Conservation (phyloP, 2,329 filamentous ascomycete genomes). For the Paracamarosporium sp. region DNA sequence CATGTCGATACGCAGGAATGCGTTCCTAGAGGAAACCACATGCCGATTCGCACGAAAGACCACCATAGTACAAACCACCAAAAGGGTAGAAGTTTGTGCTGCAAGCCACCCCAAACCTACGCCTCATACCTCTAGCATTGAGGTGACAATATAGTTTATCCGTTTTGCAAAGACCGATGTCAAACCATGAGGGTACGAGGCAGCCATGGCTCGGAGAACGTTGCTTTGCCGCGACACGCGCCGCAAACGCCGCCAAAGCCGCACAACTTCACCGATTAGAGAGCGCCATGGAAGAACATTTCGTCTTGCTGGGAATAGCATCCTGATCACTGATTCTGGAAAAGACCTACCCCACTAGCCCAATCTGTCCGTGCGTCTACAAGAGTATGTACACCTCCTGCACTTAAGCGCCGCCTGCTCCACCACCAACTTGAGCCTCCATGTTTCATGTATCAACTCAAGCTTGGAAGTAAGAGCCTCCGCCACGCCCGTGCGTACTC, state of each 20-base stretch:
- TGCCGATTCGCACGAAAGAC: neutral
- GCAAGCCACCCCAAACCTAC: neutral
- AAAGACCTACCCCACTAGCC: neutral
- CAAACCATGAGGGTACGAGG: neutral
- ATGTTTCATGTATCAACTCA: slow-evolving; percentile 1
- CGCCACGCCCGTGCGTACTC: neutral
- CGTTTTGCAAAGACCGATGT: neutral
- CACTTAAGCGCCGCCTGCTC: slow-evolving; percentile 8
- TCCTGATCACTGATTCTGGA: neutral
- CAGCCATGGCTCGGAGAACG: neutral
- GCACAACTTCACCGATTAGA: neutral
- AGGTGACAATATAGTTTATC: neutral
- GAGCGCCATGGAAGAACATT: neutral
- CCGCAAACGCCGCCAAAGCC: slow-evolving; percentile 2
- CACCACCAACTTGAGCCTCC: slow-evolving; percentile 8
- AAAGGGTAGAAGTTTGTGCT: neutral
- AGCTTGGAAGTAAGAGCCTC: neutral
- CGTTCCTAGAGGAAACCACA: neutral
- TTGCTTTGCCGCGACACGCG: slow-evolving; percentile 7
- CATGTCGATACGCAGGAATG: neutral
- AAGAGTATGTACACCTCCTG: neutral
- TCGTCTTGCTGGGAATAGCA: neutral
- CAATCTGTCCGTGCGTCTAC: neutral
- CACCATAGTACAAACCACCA: neutral
- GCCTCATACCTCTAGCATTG: neutral